Evolutionary conservation across 306 rosid genomes (phyloP), one percentile per base, ranked within the genome.

Genomic region (Quercus cerris): DNA sequence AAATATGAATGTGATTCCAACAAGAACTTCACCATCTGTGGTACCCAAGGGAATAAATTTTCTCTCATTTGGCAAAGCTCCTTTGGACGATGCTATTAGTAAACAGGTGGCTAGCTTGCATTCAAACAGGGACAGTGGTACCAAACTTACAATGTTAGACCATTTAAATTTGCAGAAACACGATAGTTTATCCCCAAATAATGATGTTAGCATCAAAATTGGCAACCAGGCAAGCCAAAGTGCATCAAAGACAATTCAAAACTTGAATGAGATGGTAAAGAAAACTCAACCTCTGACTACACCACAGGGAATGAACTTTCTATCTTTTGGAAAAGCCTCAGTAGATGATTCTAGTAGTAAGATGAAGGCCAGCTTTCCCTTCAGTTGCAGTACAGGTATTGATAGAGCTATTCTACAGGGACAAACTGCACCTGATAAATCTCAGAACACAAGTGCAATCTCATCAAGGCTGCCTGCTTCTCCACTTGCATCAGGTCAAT

Each of bases 1-100:
- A 73, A 85, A 62, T 57, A 55, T 56, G 19, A 75, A n/a, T 13
- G 90, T 74, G 78, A 52, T 57, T 81, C 56, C 75, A 10, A 61
- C 58, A 58, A 83, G 85, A 85, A 81, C 70, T 81, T 73, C 80
- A 12, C 66, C 87, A 4, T 49, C 68, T 35, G 76, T 51, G 56
- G 80, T 87, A 49, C 97, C 94, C 2, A 93, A 85, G 78, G 97
- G 97, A 75, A 73, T 87, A 19, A 87, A 85, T 75, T 91, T 92
- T 79, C 86, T 91, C 55, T 91, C 95, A n/a, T 90, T 94, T 80
- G 92, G 90, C 8, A 81, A 84, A 85, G 87, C 76, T 69, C 78
- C 84, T 69, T 56, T 54, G 20, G 77, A 74, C 30, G 79, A 79
- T 78, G 81, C 85, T 75, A 72, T 83, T 56, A 81, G 73, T 58